Percentiles rank a stretch among this genome's conserved stretches.
Evolutionary conservation across 2,329 filamentous ascomycete genomes (phyloP).

Genomic region (Colletotrichum scovillei): DNA sequence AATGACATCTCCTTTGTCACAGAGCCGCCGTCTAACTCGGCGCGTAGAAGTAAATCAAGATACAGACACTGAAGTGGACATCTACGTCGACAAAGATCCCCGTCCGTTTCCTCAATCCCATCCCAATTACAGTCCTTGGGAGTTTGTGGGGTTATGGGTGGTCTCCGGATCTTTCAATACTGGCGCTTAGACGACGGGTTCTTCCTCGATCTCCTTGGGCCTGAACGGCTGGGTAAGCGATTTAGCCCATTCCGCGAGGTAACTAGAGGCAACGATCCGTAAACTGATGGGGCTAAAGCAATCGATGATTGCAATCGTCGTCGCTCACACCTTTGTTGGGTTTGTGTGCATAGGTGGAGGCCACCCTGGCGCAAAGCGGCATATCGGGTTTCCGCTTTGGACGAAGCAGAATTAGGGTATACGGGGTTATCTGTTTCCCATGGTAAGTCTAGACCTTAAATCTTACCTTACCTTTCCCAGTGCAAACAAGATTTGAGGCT

Average conservation of each 20-base stretch:
- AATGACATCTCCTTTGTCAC: neutral
- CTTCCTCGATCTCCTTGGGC: conserved; percentile 37
- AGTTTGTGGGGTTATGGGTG: neutral
- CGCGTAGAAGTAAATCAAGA: neutral
- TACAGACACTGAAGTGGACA: neutral
- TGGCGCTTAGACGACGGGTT: conserved; percentile 41
- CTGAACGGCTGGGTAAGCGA: conserved; percentile 37
- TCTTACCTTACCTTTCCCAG: neutral
- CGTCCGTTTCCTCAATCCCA: neutral
- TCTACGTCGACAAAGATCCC: neutral
- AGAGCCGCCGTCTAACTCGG: neutral
- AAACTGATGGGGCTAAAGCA: conserved; percentile 11
- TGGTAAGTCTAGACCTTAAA: neutral
- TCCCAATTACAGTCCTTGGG: neutral
- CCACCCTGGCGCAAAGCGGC: conserved; percentile 39
- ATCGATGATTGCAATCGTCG: conserved; percentile 36
- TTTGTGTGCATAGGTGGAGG: conserved; percentile 38
- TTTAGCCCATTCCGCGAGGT: neutral
- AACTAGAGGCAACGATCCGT: too few relatives aligned
- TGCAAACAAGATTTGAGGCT: neutral
- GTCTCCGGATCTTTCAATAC: neutral
- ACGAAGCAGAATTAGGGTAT: conserved; percentile 40
- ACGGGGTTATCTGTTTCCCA: conserved; percentile 39
- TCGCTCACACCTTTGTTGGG: conserved; percentile 36
- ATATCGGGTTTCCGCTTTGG: conserved; percentile 40